These are phyloP conservation scores for Lasiodiplodia citricola DNA, from an alignment of 2,329 filamentous ascomycete genomes.

Conservation along the genomic window DNA sequence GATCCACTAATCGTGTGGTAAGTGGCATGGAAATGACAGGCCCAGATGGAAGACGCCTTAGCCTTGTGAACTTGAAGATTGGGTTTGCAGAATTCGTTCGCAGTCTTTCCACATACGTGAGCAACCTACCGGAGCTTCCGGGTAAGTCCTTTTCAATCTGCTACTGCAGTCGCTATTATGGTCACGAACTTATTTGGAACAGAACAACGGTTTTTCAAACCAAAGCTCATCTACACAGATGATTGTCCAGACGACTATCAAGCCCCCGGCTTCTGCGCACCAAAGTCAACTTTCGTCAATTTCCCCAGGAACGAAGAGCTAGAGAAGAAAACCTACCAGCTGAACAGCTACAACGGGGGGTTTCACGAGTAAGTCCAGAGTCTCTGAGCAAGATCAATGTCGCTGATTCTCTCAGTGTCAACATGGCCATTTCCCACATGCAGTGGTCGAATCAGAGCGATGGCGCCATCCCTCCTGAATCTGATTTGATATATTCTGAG, in stretches of 20 bases:
- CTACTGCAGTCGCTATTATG: background rate
- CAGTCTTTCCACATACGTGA: conserved; percentile 45
- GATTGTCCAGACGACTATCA: conserved; percentile 46
- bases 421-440: background rate
- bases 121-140: conserved; percentile 35
- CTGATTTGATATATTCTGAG: background rate
- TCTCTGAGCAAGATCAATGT: background rate
- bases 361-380: conserved; percentile 46
- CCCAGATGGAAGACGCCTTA: conserved; percentile 39
- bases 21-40: conserved; percentile 37
- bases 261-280: conserved; percentile 47
- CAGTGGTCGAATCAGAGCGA: background rate
- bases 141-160: background rate
- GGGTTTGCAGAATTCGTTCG: conserved; percentile 52
- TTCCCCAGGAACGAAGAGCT: conserved; percentile 48
- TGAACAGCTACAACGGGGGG: conserved; percentile 43
- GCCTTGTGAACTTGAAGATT: conserved; percentile 46
- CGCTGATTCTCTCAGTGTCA: conserved; percentile 22
- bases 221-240: conserved; percentile 49
- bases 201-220: conserved; percentile 3
- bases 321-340: conserved; percentile 42
- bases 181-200: background rate
- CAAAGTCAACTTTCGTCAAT: conserved; percentile 37
- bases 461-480: background rate
- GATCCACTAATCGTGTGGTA: background rate